phyloP scores from a whole-genome alignment of 1,139 yeast species.

The Schwanniomyces etchellsii region DNA sequence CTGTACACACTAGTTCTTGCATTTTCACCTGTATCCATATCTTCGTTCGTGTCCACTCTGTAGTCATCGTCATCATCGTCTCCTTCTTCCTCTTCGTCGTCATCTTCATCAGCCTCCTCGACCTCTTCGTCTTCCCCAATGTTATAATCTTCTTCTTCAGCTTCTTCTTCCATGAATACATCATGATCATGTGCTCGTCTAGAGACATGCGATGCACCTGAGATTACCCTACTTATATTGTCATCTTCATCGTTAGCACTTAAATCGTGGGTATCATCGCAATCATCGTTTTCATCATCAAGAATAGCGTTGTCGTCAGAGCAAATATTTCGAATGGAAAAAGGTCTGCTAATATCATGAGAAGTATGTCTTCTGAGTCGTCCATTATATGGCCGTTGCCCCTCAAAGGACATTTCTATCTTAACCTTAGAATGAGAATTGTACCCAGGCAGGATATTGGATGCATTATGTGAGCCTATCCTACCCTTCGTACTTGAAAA shows the following conservation, averaged over 20 bases:
- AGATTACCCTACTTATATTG: not conserved
- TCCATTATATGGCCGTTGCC: too few relatives aligned
- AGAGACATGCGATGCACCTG: not conserved
- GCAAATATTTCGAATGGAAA: conserved; percentile 4
- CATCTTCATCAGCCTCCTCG: conserved; percentile 9
- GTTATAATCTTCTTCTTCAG: conserved; percentile 8
- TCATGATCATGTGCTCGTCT: conserved; percentile 3
- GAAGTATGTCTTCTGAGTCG: conserved; percentile 25
- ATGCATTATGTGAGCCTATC: not conserved
- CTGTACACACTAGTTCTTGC: conserved; percentile 26
- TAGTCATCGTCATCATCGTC: conserved; percentile 20
- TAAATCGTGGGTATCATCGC: conserved; percentile 9
- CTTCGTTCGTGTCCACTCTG: conserved; percentile 17
- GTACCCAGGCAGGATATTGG: not conserved
- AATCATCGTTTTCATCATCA: conserved; percentile 8
- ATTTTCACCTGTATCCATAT: conserved; percentile 20
- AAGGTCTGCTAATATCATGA: conserved; percentile 18
- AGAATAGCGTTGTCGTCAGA: conserved; percentile 5
- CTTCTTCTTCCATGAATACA: conserved; percentile 3
- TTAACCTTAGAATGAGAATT: not conserved
- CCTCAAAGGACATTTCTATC: not conserved
- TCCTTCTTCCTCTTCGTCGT: conserved; percentile 13
- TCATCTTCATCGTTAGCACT: conserved; percentile 14
- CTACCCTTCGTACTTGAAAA: not conserved
- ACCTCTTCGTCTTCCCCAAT: conserved; percentile 5